Conservation (phyloP, 352 stramenopile genomes). For the Thalassiosira mediterranea region DNA sequence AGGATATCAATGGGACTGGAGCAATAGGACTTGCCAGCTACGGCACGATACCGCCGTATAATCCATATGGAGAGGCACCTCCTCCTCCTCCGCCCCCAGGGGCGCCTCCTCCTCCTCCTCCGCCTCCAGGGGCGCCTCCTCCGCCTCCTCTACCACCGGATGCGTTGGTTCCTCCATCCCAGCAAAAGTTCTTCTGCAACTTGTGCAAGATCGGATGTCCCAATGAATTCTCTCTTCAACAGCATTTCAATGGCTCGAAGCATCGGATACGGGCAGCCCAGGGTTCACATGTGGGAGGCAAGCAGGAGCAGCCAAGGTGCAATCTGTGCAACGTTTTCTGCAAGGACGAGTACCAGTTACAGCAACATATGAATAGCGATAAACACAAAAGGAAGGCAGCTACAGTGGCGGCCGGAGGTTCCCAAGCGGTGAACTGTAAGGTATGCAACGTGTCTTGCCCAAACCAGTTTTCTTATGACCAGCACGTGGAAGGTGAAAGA, state of each 20-base stretch:
- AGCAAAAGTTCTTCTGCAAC: constrained; percentile 15
- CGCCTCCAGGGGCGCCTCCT: neutral
- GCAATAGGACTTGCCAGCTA: too few species aligned
- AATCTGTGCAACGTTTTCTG: constrained; percentile 12
- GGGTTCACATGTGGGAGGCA: neutral
- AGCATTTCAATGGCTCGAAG: constrained; percentile 17
- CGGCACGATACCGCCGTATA: too few species aligned
- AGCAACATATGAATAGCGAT: constrained; percentile 19
- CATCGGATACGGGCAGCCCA: constrained; percentile 10
- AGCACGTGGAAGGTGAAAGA: constrained; percentile 18
- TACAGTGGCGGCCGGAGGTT: neutral
- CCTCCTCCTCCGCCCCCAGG: neutral
- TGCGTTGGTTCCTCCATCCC: constrained; percentile 13
- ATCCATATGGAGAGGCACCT: too few species aligned
- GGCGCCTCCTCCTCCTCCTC: neutral
- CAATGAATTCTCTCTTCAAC: constrained; percentile 38
- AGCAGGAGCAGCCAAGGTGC: neutral
- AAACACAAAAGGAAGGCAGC: constrained; percentile 17
- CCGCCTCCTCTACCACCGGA: constrained; percentile 14
- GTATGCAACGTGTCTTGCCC: constrained; percentile 21
- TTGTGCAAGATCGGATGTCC: constrained; percentile 8
- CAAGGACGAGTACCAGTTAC: constrained; percentile 19
- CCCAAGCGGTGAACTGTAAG: neutral
- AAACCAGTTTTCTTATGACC: constrained; percentile 7
- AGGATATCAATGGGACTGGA: too few species aligned